Conservation (phyloP, 176 grass and related monocot species). For the Rhynchospora pubera region DNA sequence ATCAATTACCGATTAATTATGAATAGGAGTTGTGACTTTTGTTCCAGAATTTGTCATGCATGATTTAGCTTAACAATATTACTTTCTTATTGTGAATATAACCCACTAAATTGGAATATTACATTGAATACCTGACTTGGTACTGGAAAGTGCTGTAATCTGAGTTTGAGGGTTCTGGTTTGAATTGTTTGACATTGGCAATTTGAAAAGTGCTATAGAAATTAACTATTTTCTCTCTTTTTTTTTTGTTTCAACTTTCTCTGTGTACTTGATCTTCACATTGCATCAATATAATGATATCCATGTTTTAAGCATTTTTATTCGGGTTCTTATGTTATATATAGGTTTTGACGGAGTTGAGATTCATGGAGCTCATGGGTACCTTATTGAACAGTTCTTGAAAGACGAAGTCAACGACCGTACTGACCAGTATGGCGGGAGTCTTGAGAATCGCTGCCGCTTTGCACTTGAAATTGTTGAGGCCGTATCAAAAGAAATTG, state of each 20-base stretch:
- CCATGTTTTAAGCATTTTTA: neutral
- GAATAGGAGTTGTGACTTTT: neutral
- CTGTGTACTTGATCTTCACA: neutral
- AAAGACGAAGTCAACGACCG: slow-evolving; percentile 23
- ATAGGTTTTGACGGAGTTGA: slow-evolving; percentile 29
- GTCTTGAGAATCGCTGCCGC: slow-evolving; percentile 26
- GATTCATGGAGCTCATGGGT: slow-evolving; percentile 30
- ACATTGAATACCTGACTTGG: too few relatives aligned
- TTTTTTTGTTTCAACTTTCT: neutral
- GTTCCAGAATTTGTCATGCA: neutral
- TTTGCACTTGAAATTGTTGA: slow-evolving; percentile 29
- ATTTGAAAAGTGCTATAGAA: neutral
- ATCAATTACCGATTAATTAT: neutral
- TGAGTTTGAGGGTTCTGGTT: neutral
- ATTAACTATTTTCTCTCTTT: too few relatives aligned
- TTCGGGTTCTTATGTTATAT: neutral
- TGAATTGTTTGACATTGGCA: neutral
- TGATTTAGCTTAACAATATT: too few relatives aligned
- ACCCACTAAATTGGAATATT: too few relatives aligned
- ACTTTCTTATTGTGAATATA: too few relatives aligned
- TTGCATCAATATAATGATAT: neutral
- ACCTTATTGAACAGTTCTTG: slow-evolving; percentile 26
- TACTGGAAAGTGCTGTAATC: too few relatives aligned
- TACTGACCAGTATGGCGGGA: slow-evolving; percentile 24
- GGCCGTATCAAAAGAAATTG: slow-evolving; percentile 16